Conservation (phyloP, 2,329 filamentous ascomycete genomes). For the Botrytis medusae region DNA sequence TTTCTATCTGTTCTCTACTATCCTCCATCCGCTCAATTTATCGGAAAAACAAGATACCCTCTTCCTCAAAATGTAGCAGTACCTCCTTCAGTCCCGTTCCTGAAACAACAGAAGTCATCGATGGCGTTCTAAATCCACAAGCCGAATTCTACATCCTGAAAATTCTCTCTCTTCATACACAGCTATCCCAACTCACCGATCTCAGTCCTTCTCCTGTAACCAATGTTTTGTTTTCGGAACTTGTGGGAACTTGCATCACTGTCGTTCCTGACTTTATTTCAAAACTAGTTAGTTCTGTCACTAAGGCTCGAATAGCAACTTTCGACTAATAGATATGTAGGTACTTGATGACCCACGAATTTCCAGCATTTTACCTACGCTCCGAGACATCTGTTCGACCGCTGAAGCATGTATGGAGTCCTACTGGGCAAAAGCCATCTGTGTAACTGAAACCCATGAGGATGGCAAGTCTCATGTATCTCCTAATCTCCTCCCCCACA, state of each 20-base stretch:
- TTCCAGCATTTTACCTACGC: conserved; percentile 39
- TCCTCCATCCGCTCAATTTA: neutral
- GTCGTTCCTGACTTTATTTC: conserved; percentile 10
- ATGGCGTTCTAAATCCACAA: neutral
- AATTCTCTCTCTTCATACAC: conserved; percentile 19
- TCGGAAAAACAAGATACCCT: neutral
- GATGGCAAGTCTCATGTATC: conserved; percentile 25
- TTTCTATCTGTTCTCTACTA: neutral
- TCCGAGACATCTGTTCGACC: conserved; percentile 46
- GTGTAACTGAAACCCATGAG: conserved; percentile 21
- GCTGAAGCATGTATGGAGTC: conserved; percentile 49
- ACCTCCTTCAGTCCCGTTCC: neutral
- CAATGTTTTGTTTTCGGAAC: conserved; percentile 41
- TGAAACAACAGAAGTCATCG: neutral
- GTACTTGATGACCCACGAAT: conserved; percentile 41
- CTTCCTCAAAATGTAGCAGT: neutral
- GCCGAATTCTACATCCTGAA: conserved; percentile 16
- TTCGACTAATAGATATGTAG: conserved; percentile 29
- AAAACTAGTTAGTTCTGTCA: neutral
- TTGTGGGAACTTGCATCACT: conserved; percentile 42
- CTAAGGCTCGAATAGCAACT: neutral
- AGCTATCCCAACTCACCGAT: conserved; percentile 19
- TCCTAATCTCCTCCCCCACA: neutral
- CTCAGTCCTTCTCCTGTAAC: conserved; percentile 40
- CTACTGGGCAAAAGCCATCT: conserved; percentile 46